Evolutionary conservation across 345 rosid species (phyloP).

Genomic region (Brassica cretica): DNA sequence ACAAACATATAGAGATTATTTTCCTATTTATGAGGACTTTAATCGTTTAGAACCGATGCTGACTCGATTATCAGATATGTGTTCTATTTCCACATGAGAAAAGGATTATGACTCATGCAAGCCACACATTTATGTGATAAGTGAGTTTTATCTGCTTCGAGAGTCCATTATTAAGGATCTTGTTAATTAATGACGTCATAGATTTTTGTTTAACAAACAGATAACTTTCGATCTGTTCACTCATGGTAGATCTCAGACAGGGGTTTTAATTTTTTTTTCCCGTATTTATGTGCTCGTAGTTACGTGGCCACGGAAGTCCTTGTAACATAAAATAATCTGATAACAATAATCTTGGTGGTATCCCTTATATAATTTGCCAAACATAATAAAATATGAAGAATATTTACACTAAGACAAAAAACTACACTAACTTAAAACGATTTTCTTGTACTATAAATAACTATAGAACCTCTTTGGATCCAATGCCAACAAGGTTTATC

Average conservation of each 20-base stretch:
- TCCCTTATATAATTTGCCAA: not conserved
- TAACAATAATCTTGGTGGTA: not conserved
- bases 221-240: not conserved
- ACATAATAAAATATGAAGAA: not conserved
- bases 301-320: not conserved
- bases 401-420: not conserved
- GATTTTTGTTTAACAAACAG: not conserved
- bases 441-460: not conserved
- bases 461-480: slow-evolving; percentile 20
- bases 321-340: not conserved
- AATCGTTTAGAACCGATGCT: not conserved
- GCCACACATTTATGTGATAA: slow-evolving; percentile 28
- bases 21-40: slow-evolving; percentile 18
- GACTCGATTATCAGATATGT: not conserved
- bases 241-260: not conserved
- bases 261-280: not conserved
- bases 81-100: slow-evolving; percentile 15
- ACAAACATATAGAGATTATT: slow-evolving; percentile 13
- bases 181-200: not conserved
- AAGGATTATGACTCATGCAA: slow-evolving; percentile 25
- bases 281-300: not conserved
- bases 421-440: not conserved
- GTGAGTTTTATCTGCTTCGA: slow-evolving; percentile 14
- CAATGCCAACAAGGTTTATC: slow-evolving; percentile 16
- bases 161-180: not conserved